Conservation (phyloP, 2,329 filamentous ascomycete genomes). For the Trichophaea hybrida region DNA sequence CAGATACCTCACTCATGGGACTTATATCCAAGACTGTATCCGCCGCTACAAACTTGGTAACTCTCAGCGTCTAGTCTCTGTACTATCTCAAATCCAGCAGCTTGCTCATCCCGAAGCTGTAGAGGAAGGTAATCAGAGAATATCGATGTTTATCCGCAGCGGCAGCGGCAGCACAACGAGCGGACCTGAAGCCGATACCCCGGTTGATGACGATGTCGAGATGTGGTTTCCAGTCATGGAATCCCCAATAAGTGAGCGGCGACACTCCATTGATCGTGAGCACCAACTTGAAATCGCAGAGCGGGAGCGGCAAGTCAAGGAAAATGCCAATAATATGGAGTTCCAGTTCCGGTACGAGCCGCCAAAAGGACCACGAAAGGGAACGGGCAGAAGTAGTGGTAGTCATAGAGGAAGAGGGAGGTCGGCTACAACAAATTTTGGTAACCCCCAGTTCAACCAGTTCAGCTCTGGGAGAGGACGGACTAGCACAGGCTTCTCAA, state of each 20-base stretch:
- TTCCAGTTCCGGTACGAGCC: constrained; percentile 16
- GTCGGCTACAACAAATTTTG: constrained; percentile 3
- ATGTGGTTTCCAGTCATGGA: neutral
- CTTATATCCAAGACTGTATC: constrained; percentile 35
- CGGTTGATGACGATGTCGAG: neutral
- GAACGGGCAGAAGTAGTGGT: neutral
- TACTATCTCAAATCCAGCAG: neutral
- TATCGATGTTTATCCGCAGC: neutral
- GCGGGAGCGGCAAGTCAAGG: neutral
- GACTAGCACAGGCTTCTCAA: neutral
- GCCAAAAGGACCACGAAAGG: constrained; percentile 4
- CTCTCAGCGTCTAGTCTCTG: neutral
- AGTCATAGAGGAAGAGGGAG: constrained; percentile 7
- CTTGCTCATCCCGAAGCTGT: constrained; percentile 27
- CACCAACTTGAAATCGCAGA: neutral
- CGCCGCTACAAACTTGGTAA: constrained; percentile 14
- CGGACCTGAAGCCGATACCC: neutral
- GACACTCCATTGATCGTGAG: neutral
- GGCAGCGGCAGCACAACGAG: neutral
- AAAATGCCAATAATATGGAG: neutral
- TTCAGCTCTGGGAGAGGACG: neutral
- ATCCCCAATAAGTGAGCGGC: neutral
- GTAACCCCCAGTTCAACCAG: neutral
- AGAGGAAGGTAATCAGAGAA: constrained; percentile 28
- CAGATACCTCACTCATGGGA: constrained; percentile 40